Percentiles rank a stretch among this genome's conserved stretches.
Conservation (phyloP, 1,284 basidiomycete species). For the Hemileia vastatrix region DNA sequence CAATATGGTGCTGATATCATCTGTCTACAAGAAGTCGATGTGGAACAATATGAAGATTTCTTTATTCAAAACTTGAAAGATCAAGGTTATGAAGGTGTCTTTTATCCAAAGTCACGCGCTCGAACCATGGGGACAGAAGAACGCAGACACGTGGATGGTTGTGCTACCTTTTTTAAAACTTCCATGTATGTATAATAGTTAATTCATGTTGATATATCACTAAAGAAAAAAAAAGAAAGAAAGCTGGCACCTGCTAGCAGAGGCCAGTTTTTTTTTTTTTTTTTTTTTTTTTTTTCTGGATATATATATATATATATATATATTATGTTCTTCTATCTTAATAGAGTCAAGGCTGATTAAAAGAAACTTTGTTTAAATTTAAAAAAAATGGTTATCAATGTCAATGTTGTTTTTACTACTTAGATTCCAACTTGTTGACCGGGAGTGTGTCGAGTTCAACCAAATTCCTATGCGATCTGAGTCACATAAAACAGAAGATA, state of each 20-base stretch:
- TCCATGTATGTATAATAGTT: conserved; percentile 57
- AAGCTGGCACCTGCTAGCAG: no score
- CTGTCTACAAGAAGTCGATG: conserved; percentile 85
- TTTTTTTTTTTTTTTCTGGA: conserved; percentile 5
- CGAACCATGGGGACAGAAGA: conserved; percentile 87
- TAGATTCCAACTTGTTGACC: conserved; percentile 87
- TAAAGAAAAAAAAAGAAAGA: no score
- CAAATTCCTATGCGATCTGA: conserved; percentile 85
- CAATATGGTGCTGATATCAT: conserved; percentile 78
- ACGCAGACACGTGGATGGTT: conserved; percentile 82
- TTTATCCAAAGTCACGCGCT: conserved; percentile 86
- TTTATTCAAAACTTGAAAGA: conserved; percentile 68
- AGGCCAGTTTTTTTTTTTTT: conserved; percentile 1
- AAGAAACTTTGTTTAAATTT: no score
- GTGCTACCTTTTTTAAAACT: conserved; percentile 90
- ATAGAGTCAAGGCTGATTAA: no score
- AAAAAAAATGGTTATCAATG: neutral
- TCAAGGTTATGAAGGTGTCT: conserved; percentile 81
- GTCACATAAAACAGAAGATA: conserved; percentile 97
- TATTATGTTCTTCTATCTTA: neutral
- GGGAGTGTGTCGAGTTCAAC: conserved; percentile 88
- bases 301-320: conserved; percentile 16
- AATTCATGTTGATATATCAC: neutral
- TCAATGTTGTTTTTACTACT: neutral
- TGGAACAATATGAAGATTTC: conserved; percentile 85